Base-by-base conservation (phyloP, 768 basidiomycete genomes). In the Boletus coccyginus region DNA sequence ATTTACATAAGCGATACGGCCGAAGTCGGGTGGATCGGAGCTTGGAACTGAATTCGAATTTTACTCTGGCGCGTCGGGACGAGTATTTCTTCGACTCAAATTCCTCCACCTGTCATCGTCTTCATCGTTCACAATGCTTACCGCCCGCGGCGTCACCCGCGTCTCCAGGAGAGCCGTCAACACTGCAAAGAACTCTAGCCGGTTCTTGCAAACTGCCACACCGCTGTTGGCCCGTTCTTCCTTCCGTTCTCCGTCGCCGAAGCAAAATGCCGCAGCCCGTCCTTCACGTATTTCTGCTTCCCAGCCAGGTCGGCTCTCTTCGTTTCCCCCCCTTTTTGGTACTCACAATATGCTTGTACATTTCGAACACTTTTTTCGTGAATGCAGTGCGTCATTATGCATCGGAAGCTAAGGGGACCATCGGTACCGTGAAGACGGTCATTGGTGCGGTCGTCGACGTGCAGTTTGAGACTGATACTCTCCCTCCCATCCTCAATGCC, bases 401-500 rank as follows among this genome's bases (percentile, higher is more conserved):
- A 61, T 94, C 94, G 53, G 94, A 96, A 74, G 83, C 90, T 57
- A 88, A 85, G 78, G 75, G 67, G 63, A 73, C 81, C 52, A 76
- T 82, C 66, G 95, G 95, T 66, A 77, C 83, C 45, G 91, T 98
- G 70, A 97, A 98, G 83, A 95, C 94, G 66, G 95, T 99, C 82
- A 99, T 99, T 77, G 97, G 97, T 90, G 96, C 97, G 78, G 97
- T 99, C 78, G 97, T 99, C 71, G 97, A 99, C 74, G 97, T 99
- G 66, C 94, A 98, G 77, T 98, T 98, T 71, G 95, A 96, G 65
- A 85, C 87, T 48, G 95, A 96, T 64, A 2, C 44, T 32, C 90
- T 98, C 41, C 97, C 97, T 49, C 92, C 95, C 62, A 98, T 99
- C 75, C 86, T 99, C 69, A 98, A 98, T 74, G 97, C 97, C 66